Conservation (phyloP, 371 early-diverging fungal species). For the Mortierella sp. region DNA sequence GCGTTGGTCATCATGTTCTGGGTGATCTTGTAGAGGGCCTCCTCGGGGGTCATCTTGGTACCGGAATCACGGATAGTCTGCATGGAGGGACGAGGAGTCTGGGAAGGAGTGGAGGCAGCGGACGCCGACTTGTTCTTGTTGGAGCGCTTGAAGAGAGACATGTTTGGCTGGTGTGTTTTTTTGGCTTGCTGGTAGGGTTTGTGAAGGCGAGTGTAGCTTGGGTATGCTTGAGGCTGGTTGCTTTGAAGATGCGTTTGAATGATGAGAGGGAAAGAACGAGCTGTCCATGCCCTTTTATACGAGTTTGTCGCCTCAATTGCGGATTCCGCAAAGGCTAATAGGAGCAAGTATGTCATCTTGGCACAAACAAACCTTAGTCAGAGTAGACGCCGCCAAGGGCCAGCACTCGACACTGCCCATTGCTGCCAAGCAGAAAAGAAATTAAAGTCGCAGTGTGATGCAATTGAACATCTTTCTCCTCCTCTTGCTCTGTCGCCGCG, state of each 20-base stretch:
- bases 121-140: slow-evolving; percentile 53
- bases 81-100: slow-evolving; percentile 45
- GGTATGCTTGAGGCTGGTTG: not conserved
- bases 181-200: not conserved
- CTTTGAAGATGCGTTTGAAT: not conserved
- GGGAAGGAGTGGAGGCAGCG: slow-evolving; percentile 29
- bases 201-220: not conserved
- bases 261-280: not conserved
- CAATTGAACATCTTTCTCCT: too few species aligned
- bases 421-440: not conserved
- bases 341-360: not conserved
- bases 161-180: slow-evolving; percentile 8
- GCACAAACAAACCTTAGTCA: not conserved
- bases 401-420: too few species aligned
- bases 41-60: slow-evolving; percentile 26
- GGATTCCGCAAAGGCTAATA: not conserved
- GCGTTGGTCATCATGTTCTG: slow-evolving; percentile 30
- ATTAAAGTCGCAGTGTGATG: too few species aligned
- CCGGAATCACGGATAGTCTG: slow-evolving; percentile 17
- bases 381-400: not conserved
- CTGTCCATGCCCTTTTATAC: not conserved
- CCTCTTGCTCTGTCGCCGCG: too few species aligned
- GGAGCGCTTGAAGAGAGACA: slow-evolving; percentile 50
- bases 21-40: slow-evolving; percentile 22
- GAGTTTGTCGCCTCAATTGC: not conserved